Base-by-base conservation (phyloP, 2,329 filamentous ascomycete genomes). In the Penicillium digitatum region DNA sequence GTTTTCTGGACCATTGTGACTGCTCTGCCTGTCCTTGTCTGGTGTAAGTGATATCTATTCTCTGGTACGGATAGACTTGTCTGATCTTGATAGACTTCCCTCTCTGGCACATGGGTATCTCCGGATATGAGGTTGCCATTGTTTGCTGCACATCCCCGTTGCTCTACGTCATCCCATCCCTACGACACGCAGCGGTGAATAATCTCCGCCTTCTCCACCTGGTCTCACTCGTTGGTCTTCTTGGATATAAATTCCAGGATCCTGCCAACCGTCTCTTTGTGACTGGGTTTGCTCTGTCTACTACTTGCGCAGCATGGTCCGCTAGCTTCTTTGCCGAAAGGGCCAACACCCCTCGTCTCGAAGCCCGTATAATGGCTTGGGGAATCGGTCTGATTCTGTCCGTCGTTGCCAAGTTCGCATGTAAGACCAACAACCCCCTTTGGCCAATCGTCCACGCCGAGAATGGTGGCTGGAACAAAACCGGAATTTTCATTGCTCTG, bases 81-180 rank as follows among this genome's bases (percentile, higher is more conserved):
- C 68, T 72, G 50, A 71, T 50, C 8, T 14, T 42, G 27, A 29
- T 59, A 90, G 88, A 95, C 74, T 99, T 99, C 72, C 94, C 94
- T 14, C 83, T 99, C 11, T 99, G 94, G 94, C 86, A 96, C 72
- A 99, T 99, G 94, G 94, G 94, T 27, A 95, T 99, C 57, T 97
- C 93, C 4, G 94, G 94, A 59, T 99, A 94, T 69, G 94, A 99
- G 75, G 87, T 86, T 40, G 81, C 95, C 62, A 87, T 99, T 67
- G 87, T 97, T 85, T 84, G 82, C 47, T 93, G 90, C 3, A 74
- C 93, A 48, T 89, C 92, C 5, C 94, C 94, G 0, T 79, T 92
- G 37, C 73, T 97, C 20, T 84, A 99, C 40, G 85, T 81, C 22
- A 87, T 91, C 59, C 81, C 81, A 44, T 78, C 86, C 1, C 57